Conservation (phyloP, 139 green algal genomes). For the Ettlia oleoabundans region DNA sequence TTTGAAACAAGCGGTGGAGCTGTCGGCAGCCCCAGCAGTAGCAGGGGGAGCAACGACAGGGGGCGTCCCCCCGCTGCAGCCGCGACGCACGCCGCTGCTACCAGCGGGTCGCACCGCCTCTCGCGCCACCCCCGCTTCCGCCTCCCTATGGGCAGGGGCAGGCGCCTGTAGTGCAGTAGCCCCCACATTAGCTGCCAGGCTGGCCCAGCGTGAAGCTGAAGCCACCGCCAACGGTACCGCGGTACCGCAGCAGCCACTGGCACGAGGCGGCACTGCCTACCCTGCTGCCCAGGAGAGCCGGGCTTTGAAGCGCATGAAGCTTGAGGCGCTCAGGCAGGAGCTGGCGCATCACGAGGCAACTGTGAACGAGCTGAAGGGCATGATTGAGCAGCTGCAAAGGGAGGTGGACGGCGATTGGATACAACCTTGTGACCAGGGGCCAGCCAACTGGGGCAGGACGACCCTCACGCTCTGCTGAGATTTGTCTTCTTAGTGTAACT, state of each 20-base stretch:
- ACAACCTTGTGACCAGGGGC: too few species aligned
- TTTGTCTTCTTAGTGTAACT: too few species aligned
- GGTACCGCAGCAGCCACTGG: constrained; percentile 17
- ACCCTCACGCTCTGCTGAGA: too few species aligned
- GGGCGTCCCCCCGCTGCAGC: too few species aligned
- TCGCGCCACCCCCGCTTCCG: neutral
- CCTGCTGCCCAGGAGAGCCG: constrained; percentile 15
- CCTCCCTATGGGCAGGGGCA: constrained; percentile 15
- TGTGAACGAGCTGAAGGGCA: constrained; percentile 17
- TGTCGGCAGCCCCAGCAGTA: neutral
- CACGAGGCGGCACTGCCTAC: constrained; percentile 9
- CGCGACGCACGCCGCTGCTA: constrained; percentile 29
- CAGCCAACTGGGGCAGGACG: too few species aligned
- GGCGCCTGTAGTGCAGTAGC: neutral
- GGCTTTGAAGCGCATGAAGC: constrained; percentile 16
- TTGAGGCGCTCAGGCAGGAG: constrained; percentile 43
- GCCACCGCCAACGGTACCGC: neutral
- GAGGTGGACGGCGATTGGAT: neutral
- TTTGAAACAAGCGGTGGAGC: neutral
- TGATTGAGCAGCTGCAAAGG: constrained; percentile 29
- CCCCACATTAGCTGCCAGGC: constrained; percentile 7
- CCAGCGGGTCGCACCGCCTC: neutral
- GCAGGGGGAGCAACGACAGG: neutral
- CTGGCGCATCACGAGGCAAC: constrained; percentile 32
- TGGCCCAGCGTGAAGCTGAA: constrained; percentile 13